Conservation (phyloP, 2,329 filamentous ascomycete species). For the Colletotrichum coccodes region DNA sequence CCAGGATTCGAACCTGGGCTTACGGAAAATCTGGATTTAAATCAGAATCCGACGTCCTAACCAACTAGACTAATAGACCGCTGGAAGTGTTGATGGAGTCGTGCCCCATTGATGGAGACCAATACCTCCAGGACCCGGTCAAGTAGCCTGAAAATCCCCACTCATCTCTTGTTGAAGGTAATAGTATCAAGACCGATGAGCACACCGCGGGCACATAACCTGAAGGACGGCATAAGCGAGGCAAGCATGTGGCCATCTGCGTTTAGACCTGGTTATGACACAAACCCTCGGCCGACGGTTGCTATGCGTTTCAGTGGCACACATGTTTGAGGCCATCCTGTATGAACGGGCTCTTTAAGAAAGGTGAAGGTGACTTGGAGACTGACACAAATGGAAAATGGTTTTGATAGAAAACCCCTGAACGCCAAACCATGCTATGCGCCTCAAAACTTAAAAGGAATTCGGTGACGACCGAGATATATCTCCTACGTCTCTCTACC, state of each 20-base stretch:
- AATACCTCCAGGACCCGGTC: fast-evolving
- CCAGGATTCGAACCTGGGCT: conserved; percentile 34
- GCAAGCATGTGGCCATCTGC: too few relatives aligned
- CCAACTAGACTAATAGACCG: conserved; percentile 34
- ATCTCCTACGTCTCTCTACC: conserved; percentile 49
- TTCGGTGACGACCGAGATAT: conserved; percentile 9
- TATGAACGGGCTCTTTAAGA: neutral
- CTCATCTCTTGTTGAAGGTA: too few relatives aligned
- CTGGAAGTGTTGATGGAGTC: fast-evolving
- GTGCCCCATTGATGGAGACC: neutral
- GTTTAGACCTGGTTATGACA: neutral
- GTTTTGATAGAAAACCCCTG: conserved; percentile 4
- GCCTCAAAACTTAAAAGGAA: neutral
- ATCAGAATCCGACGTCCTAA: conserved; percentile 34
- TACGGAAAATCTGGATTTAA: conserved; percentile 18
- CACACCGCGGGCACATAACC: too few relatives aligned
- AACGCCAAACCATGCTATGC: conserved; percentile 33
- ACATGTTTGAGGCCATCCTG: neutral
- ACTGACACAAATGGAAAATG: neutral
- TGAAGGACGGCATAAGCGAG: too few relatives aligned
- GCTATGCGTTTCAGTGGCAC: too few relatives aligned
- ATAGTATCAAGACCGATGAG: neutral
- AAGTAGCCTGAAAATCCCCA: neutral
- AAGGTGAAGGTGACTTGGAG: neutral
- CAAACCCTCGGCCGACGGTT: neutral